Evolutionary conservation across 2,329 filamentous ascomycete species (phyloP).

Genomic region (Sporothrix globosa): DNA sequence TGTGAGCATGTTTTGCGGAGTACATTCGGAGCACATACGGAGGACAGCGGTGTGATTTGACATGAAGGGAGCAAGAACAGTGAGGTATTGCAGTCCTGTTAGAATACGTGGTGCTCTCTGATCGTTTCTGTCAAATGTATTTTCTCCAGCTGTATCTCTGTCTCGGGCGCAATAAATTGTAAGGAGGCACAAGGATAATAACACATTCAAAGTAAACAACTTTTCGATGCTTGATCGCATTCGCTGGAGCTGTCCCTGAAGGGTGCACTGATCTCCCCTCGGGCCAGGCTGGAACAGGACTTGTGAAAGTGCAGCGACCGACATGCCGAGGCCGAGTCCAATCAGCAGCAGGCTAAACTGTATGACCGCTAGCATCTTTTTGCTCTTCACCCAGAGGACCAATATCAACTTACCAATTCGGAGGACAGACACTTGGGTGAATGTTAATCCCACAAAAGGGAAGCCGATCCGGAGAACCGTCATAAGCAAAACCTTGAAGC

Average conservation of each 20-base stretch:
- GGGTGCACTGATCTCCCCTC: slow-evolving; percentile 7
- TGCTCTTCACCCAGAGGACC: neutral
- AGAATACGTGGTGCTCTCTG: too few relatives aligned
- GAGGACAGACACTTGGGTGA: too few relatives aligned
- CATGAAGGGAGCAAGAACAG: neutral
- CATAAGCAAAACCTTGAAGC: neutral
- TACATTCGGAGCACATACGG: neutral
- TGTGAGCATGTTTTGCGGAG: neutral
- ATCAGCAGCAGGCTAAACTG: slow-evolving; percentile 32
- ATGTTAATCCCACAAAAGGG: neutral
- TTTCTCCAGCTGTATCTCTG: neutral
- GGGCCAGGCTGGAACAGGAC: neutral
- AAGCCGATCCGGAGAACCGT: slow-evolving; percentile 1
- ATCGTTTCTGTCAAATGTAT: too few relatives aligned
- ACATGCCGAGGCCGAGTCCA: slow-evolving; percentile 19
- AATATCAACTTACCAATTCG: neutral
- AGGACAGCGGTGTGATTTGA: neutral
- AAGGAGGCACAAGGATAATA: too few relatives aligned
- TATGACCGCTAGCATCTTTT: slow-evolving; percentile 26
- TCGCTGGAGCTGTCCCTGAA: neutral
- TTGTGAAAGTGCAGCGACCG: too few relatives aligned
- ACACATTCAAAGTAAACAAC: neutral
- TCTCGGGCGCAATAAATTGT: neutral
- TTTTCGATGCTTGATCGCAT: neutral
- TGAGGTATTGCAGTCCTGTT: too few relatives aligned